Evolutionary conservation across 2,329 filamentous ascomycete genomes (phyloP).

Genomic region (Talaromyces sp.): DNA sequence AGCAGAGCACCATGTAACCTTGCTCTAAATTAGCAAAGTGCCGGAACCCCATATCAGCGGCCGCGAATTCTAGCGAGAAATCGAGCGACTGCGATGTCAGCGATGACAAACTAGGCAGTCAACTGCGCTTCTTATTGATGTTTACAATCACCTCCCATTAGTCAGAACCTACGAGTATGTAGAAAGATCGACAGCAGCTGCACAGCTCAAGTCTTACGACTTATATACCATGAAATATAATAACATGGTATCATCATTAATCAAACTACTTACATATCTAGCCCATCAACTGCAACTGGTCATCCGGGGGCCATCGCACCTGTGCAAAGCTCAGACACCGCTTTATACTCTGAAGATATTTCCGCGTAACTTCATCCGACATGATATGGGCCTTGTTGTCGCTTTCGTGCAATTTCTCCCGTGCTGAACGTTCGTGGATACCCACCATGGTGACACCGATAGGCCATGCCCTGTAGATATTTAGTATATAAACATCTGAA

Average conservation of each 20-base stretch:
- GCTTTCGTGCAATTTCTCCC: conserved; percentile 86
- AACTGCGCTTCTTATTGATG: no score
- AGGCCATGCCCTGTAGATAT: conserved; percentile 69
- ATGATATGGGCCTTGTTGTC: conserved; percentile 88
- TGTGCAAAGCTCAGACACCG: conserved; percentile 94
- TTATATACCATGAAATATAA: not conserved
- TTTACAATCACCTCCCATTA: no score
- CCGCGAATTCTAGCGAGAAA: conserved; percentile 5
- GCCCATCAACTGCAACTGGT: conserved; percentile 92
- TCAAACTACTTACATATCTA: conserved; percentile 33
- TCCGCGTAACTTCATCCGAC: conserved; percentile 92
- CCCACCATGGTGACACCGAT: conserved; percentile 99
- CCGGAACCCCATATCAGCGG: not conserved
- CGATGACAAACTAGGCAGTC: no score
- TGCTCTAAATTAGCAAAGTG: not conserved
- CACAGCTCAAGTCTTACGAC: not conserved
- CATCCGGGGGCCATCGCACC: conserved; percentile 90
- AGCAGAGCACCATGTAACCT: not conserved
- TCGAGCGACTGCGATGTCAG: not conserved
- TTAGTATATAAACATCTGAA: not conserved
- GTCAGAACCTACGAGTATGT: no score
- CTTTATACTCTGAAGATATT: conserved; percentile 97
- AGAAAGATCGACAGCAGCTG: no score
- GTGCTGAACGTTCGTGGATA: conserved; percentile 93
- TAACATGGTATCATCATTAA: not conserved